These are phyloP conservation scores for Hypoxylon sp. DNA, from an alignment of 2,329 filamentous ascomycete genomes.

Conservation along the genomic window DNA sequence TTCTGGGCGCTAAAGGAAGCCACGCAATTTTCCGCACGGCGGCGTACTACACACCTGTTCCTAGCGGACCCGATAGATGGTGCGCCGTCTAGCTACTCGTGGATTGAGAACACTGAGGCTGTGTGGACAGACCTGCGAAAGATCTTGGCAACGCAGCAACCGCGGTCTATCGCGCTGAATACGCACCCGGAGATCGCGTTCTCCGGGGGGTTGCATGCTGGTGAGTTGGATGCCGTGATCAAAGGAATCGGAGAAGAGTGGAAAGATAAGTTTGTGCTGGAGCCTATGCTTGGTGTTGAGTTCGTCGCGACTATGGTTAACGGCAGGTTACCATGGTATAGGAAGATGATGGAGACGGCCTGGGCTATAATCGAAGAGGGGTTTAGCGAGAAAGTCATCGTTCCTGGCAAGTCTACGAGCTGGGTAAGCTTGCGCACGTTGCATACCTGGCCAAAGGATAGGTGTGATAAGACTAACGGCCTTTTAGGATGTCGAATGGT, in stretches of 20 bases:
- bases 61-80: constrained; percentile 57
- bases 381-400: constrained; percentile 61
- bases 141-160: constrained; percentile 58
- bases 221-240: constrained; percentile 59
- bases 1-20: constrained; percentile 66
- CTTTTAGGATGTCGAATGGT: constrained; percentile 64
- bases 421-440: constrained; percentile 44
- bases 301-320: constrained; percentile 62
- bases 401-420: constrained; percentile 61
- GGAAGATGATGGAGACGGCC: constrained; percentile 64
- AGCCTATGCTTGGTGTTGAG: constrained; percentile 64
- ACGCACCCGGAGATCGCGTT: constrained; percentile 63
- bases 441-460: not conserved
- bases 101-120: constrained; percentile 64
- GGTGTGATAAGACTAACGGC: not conserved
- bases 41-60: constrained; percentile 67
- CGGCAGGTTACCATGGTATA: constrained; percentile 60
- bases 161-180: constrained; percentile 61
- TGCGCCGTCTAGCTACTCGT: constrained; percentile 55
- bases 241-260: constrained; percentile 58
- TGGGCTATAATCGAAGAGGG: constrained; percentile 65
- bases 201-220: constrained; percentile 64
- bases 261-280: constrained; percentile 59
- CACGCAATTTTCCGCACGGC: constrained; percentile 63
- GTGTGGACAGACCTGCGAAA: constrained; percentile 60